phyloP scores from a whole-genome alignment of 768 basidiomycete genomes.

The Termitomyces sp. region DNA sequence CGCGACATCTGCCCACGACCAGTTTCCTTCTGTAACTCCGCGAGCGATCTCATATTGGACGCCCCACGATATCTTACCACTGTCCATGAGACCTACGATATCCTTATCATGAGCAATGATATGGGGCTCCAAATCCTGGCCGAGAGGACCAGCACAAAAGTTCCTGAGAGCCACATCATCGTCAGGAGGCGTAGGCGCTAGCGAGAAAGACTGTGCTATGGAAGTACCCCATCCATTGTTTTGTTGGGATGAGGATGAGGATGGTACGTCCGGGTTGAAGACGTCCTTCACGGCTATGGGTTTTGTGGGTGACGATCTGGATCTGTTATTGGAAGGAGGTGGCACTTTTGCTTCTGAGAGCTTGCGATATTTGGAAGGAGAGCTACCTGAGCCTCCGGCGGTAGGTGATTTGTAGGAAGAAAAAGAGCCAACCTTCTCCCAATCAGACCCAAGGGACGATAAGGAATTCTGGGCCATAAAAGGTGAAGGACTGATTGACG shows the following conservation, averaged over 20 bases:
- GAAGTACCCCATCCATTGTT: background rate
- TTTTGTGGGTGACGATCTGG: background rate
- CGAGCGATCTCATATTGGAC: constrained; percentile 40
- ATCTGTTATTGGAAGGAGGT: background rate
- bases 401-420: constrained; percentile 2
- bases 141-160: constrained; percentile 16
- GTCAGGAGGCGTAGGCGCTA: background rate
- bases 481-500: background rate
- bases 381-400: background rate
- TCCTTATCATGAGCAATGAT: constrained; percentile 34
- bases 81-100: constrained; percentile 34
- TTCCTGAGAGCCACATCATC: background rate
- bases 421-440: background rate
- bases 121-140: constrained; percentile 19
- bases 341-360: background rate
- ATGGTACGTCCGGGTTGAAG: background rate
- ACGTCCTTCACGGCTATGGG: background rate
- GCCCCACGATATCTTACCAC: constrained; percentile 38
- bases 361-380: constrained; percentile 15
- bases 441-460: constrained; percentile 6
- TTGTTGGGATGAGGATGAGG: background rate
- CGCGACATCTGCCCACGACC: constrained; percentile 38
- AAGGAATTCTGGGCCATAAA: constrained; percentile 1
- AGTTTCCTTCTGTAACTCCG: constrained; percentile 32
- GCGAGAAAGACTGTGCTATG: background rate